Conservation (phyloP, 805 yeast species). For the Candida anglica region DNA sequence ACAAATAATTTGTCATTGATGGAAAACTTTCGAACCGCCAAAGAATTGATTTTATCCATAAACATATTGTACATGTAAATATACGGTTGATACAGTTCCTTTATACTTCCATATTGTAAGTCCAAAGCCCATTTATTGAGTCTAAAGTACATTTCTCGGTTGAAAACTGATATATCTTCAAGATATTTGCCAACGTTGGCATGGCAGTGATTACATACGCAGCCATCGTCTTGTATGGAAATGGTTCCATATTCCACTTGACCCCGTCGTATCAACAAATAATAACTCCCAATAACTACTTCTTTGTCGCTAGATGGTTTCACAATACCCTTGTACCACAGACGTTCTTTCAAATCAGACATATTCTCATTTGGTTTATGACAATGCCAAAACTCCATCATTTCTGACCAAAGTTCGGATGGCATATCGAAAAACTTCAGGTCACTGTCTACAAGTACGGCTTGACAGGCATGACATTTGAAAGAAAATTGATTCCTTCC, state of each 20-base stretch:
- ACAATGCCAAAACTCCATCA: constrained; percentile 98
- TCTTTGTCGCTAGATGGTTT: constrained; percentile 36
- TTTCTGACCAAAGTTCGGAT: constrained; percentile 87
- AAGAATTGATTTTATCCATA: constrained; percentile 36
- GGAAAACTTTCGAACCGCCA: constrained; percentile 31
- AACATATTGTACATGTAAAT: constrained; percentile 35
- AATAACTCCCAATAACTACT: constrained; percentile 55
- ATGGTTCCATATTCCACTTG: constrained; percentile 10
- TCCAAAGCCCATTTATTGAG: constrained; percentile 50
- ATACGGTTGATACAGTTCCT: constrained; percentile 31
- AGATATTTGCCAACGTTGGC: constrained; percentile 36
- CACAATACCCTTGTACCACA: constrained; percentile 35
- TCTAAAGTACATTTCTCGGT: background rate
- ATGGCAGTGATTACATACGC: constrained; percentile 35
- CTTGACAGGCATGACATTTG: constrained; percentile 27
- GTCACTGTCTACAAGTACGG: constrained; percentile 23
- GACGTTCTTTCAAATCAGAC: constrained; percentile 17
- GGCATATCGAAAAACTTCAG: constrained; percentile 63
- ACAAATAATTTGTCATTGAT: constrained; percentile 14
- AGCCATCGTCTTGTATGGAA: constrained; percentile 1
- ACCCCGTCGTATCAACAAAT: constrained; percentile 37
- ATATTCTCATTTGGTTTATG: constrained; percentile 58
- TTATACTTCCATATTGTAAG: constrained; percentile 15
- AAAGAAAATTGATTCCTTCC: constrained; percentile 22
- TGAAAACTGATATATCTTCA: constrained; percentile 22